Percentiles rank a stretch among this genome's conserved stretches.
Conservation (phyloP, 2,329 filamentous ascomycete genomes). For the Penicillium sp. region DNA sequence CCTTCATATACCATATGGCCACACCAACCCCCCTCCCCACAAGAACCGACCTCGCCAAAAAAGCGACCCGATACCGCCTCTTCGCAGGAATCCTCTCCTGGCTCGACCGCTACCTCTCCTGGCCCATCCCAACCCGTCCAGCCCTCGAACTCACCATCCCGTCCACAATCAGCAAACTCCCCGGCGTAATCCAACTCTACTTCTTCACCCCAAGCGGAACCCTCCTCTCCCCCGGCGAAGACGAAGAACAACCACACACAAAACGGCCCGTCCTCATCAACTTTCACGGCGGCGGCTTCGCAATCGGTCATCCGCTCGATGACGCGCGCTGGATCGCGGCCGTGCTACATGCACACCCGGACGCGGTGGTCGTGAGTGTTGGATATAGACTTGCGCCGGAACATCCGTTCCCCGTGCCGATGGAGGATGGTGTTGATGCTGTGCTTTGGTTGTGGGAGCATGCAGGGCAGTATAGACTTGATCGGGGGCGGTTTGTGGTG, state of each 20-base stretch:
- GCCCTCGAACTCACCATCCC: slow-evolving; percentile 24
- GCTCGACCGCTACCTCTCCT: slow-evolving; percentile 29
- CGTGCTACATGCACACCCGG: slow-evolving; percentile 19
- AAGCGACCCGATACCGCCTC: slow-evolving; percentile 26
- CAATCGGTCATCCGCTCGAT: slow-evolving; percentile 28
- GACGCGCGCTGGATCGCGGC: slow-evolving; percentile 26
- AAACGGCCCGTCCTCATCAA: slow-evolving; percentile 27
- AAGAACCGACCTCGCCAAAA: slow-evolving; percentile 16
- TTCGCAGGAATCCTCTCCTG: slow-evolving; percentile 21
- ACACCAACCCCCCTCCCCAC: slow-evolving; percentile 1
- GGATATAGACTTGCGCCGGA: slow-evolving; percentile 37
- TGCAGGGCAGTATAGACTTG: slow-evolving; percentile 25
- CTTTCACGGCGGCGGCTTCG: slow-evolving; percentile 33
- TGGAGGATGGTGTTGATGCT: slow-evolving; percentile 36
- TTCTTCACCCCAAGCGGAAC: slow-evolving; percentile 22
- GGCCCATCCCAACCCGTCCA: slow-evolving; percentile 20
- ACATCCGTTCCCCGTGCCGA: slow-evolving; percentile 28
- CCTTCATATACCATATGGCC: slow-evolving; percentile 3
- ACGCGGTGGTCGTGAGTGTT: slow-evolving; percentile 31
- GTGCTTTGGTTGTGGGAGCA: slow-evolving; percentile 32
- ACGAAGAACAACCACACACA: not conserved
- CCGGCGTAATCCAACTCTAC: slow-evolving; percentile 24
- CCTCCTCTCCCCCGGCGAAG: slow-evolving; percentile 9
- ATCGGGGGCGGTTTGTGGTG: slow-evolving; percentile 22
- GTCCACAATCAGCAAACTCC: slow-evolving; percentile 23